Percentiles rank a stretch among this genome's conserved stretches.
Evolutionary conservation across 805 yeast species (phyloP).

Genomic region (Yarrowia osloensis): DNA sequence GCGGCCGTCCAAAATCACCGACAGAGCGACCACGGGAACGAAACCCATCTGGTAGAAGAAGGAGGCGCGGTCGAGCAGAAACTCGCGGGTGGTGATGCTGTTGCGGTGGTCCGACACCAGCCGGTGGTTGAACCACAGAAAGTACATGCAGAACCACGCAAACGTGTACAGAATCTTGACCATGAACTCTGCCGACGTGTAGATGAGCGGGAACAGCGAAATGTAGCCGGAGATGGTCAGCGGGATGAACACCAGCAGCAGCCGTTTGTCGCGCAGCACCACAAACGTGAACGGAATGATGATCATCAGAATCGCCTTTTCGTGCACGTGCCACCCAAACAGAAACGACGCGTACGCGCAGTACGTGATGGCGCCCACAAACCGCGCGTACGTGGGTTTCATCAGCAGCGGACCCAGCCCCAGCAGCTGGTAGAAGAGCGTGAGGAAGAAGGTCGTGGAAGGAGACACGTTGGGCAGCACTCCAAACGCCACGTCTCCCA

Average conservation of each 20-base stretch:
- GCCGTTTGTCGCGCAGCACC: slow-evolving; percentile 67
- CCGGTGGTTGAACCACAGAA: slow-evolving; percentile 63
- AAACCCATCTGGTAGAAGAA: slow-evolving; percentile 67
- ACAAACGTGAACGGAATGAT: slow-evolving; percentile 85
- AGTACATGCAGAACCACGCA: slow-evolving; percentile 81
- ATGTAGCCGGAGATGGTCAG: slow-evolving; percentile 80
- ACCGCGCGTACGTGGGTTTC: slow-evolving; percentile 70
- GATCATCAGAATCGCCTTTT: slow-evolving; percentile 88
- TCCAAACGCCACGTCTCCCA: slow-evolving; percentile 83
- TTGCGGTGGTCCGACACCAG: slow-evolving; percentile 38
- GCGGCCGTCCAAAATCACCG: slow-evolving; percentile 57
- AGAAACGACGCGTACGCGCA: slow-evolving; percentile 90
- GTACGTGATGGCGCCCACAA: slow-evolving; percentile 78
- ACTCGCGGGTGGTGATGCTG: slow-evolving; percentile 42
- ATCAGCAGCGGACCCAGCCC: slow-evolving; percentile 68
- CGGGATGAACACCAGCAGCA: slow-evolving; percentile 69
- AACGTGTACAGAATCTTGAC: slow-evolving; percentile 75
- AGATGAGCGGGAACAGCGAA: slow-evolving; percentile 83
- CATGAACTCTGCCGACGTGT: slow-evolving; percentile 75
- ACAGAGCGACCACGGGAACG: slow-evolving; percentile 59
- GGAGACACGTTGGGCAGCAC: slow-evolving; percentile 83
- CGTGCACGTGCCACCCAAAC: slow-evolving; percentile 99
- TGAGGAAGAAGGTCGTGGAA: slow-evolving; percentile 68
- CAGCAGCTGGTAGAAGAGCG: slow-evolving; percentile 80
- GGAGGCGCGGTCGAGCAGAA: slow-evolving; percentile 71